Evolutionary conservation across 495 filamentous ascomycete genomes (phyloP), one percentile per base, ranked within the genome.

Genomic region (Usnea hakonensis): DNA sequence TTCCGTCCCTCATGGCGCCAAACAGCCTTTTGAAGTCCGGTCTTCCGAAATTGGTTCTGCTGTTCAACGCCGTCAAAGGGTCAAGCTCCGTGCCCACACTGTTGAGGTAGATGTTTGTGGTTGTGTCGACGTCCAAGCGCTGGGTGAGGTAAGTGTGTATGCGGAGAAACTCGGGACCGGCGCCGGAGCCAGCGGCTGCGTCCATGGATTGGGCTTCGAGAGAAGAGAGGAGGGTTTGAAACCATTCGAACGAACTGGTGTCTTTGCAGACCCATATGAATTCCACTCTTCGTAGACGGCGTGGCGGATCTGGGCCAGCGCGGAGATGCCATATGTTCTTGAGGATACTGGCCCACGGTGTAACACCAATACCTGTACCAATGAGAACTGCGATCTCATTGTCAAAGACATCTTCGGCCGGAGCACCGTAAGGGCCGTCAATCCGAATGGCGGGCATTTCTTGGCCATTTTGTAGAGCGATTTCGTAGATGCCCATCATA

Each of bases 201-300:
- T 82, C 81, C 55, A 86, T 81, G 40, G 85, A 88, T 70, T 99
- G 94, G 37, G 85, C 78, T 70, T 99, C 94, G n/a, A 99, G 87
- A 0, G 88, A 92, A 7, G 87, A 90, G 14, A 98, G 84, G 5
- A 98, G 87, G 14, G 87, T 87, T 73, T 98, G 95, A 78, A 98
- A 98, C 94, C 94, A 98, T 77, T 97, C 94, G 72, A 98, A 98
- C 1, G 93, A 96, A 41, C 80, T 85, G 3, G 91, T 97, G 69
- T 98, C 93, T 72, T 88, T 95, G 81, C 95, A 97, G 60, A 97
- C 86, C 94, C 94, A 99, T 78, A 97, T 96, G 74, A 99, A 97
- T 73, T 99, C 94, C 21, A 99, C 92, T 73, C 94, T 87, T 57
- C 91, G 87, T 44, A 99, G 83, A 71, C 95, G 89, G 36, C 83